Evolutionary conservation across 2,329 filamentous ascomycete genomes (phyloP).

Genomic region (Pestalotiopsis sp.): DNA sequence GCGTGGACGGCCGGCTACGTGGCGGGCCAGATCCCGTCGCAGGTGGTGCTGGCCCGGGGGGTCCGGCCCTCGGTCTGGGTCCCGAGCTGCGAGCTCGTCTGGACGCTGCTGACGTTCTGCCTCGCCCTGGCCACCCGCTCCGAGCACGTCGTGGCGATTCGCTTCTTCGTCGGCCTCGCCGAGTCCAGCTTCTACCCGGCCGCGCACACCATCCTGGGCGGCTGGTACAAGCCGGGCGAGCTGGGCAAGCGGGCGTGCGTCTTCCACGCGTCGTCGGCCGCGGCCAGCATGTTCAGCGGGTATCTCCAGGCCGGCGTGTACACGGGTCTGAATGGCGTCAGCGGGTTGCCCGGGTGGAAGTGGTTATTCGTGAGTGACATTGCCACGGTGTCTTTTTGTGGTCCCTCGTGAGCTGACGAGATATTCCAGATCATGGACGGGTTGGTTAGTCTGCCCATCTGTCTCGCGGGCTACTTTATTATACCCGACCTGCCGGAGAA

Average conservation of each 20-base stretch:
- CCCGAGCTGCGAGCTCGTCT: constrained; percentile 38
- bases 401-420: not conserved
- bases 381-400: not conserved
- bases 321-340: constrained; percentile 47
- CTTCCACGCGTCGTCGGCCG: constrained; percentile 48
- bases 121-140: constrained; percentile 30
- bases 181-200: constrained; percentile 40
- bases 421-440: constrained; percentile 48
- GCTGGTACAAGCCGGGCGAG: constrained; percentile 43
- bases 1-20: constrained; percentile 40
- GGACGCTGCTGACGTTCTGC: constrained; percentile 35
- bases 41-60: constrained; percentile 36
- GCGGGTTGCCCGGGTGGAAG: constrained; percentile 51
- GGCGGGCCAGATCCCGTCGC: constrained; percentile 37
- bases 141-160: constrained; percentile 39
- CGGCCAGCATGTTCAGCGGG: constrained; percentile 58
- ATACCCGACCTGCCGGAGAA: constrained; percentile 23
- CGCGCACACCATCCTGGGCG: constrained; percentile 43
- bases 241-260: constrained; percentile 52
- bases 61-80: constrained; percentile 44
- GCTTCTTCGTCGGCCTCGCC: constrained; percentile 44
- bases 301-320: constrained; percentile 57
- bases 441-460: constrained; percentile 56
- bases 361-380: constrained; percentile 45
- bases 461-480: constrained; percentile 50